Evolutionary conservation across 1,139 yeast genomes (phyloP).

Genomic region (Candida pseudoviswanathii): DNA sequence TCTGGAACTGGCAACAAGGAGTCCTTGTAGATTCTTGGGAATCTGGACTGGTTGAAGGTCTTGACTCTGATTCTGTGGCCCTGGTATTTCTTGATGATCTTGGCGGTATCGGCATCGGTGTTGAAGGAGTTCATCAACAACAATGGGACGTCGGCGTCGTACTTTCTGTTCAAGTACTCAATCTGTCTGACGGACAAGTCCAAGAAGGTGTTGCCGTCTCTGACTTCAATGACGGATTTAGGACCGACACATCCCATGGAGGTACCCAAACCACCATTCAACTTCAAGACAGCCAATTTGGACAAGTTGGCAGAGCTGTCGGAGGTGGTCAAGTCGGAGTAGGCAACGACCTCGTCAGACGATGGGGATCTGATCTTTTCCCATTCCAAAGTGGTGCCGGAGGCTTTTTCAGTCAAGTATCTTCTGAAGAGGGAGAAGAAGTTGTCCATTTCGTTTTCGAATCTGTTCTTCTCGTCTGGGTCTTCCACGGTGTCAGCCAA

Average conservation of each 20-base stretch:
- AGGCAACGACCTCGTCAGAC: constrained; percentile 86
- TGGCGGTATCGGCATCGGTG: constrained; percentile 94
- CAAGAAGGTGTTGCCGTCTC: constrained; percentile 96
- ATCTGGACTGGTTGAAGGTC: constrained; percentile 96
- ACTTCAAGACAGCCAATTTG: constrained; percentile 91
- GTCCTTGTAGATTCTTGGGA: constrained; percentile 94
- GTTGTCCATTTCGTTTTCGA: constrained; percentile 93
- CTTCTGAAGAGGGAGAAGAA: constrained; percentile 93
- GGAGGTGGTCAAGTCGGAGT: constrained; percentile 46
- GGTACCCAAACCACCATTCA: constrained; percentile 98
- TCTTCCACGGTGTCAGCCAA: constrained; percentile 79
- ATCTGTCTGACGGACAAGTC: constrained; percentile 96
- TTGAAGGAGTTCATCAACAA: constrained; percentile 98
- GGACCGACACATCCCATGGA: constrained; percentile 99
- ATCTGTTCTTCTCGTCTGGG: constrained; percentile 56
- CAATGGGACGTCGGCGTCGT: constrained; percentile 92
- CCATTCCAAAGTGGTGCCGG: constrained; percentile 87
- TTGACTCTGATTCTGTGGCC: constrained; percentile 95
- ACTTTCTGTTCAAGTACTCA: constrained; percentile 89
- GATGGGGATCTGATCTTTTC: constrained; percentile 91
- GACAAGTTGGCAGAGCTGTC: constrained; percentile 55
- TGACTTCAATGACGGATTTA: constrained; percentile 94
- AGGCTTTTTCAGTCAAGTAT: constrained; percentile 85
- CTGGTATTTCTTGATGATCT: constrained; percentile 93
- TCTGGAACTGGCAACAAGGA: constrained; percentile 93